Percentiles rank a stretch among this genome's conserved stretches.
Conservation (phyloP, 1,284 basidiomycete genomes). For the Gastroboletus turbinatus region DNA sequence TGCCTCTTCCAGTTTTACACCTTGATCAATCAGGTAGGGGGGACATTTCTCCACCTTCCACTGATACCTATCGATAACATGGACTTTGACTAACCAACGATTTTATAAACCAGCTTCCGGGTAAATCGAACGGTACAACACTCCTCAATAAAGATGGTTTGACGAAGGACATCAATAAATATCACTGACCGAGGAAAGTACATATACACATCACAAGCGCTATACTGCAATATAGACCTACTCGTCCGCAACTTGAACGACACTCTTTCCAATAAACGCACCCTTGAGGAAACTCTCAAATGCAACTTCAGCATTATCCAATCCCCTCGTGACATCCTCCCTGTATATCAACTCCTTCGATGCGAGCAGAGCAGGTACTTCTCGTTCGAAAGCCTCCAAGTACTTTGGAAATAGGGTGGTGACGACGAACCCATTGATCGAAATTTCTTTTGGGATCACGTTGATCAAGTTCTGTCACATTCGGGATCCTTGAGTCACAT, state of each 20-base stretch:
- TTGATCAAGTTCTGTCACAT: slow-evolving; percentile 8
- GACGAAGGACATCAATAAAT: neutral
- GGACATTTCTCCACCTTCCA: too few relatives aligned
- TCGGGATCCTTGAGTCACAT: neutral
- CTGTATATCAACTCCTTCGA: slow-evolving; percentile 11
- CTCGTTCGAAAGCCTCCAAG: slow-evolving; percentile 4
- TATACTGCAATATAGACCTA: neutral
- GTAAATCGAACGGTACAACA: too few relatives aligned
- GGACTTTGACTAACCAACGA: neutral
- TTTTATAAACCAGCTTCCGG: too few relatives aligned
- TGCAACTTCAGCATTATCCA: slow-evolving; percentile 13
- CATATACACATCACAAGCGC: neutral
- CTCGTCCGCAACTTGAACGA: slow-evolving; percentile 14
- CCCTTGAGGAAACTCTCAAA: slow-evolving; percentile 11
- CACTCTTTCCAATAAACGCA: slow-evolving; percentile 11
- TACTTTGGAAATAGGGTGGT: slow-evolving; percentile 5
- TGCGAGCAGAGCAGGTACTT: slow-evolving; percentile 10
- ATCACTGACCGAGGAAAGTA: neutral
- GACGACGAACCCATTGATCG: slow-evolving; percentile 6
- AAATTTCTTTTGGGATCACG: slow-evolving; percentile 10
- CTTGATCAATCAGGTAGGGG: too few relatives aligned
- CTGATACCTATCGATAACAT: neutral
- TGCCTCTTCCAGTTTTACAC: too few relatives aligned
- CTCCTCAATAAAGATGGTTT: too few relatives aligned
- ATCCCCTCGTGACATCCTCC: slow-evolving; percentile 15